These are phyloP conservation scores for Brassica carinata DNA, from an alignment of 345 rosid species.

Conservation along the genomic window DNA sequence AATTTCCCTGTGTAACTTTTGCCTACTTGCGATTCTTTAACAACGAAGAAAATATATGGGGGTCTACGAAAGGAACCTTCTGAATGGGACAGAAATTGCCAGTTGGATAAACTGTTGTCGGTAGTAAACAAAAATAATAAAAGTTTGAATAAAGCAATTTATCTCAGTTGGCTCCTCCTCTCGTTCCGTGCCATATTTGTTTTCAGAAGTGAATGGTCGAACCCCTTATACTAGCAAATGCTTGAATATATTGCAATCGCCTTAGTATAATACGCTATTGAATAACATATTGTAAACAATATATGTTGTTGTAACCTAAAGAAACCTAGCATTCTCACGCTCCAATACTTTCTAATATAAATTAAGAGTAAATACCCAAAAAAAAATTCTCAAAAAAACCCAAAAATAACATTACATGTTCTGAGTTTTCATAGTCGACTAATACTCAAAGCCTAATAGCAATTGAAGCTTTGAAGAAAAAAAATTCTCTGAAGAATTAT, in stretches of 20 bases:
- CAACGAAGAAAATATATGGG: background rate
- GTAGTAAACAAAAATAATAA: background rate
- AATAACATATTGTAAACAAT: background rate
- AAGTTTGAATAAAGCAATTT: background rate
- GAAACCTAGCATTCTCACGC: background rate
- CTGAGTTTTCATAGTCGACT: background rate
- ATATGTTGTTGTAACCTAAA: background rate
- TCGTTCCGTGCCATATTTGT: conserved; percentile 14
- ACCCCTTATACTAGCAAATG: conserved; percentile 2
- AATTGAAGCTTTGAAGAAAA: background rate
- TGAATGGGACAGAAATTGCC: conserved; percentile 33
- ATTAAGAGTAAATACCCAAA: background rate
- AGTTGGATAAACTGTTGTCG: conserved; percentile 31
- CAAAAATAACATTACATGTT: background rate
- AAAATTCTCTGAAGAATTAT: background rate
- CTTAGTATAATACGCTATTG: background rate
- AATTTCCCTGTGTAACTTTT: background rate
- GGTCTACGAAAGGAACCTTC: conserved; percentile 41
- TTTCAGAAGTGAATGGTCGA: conserved; percentile 1
- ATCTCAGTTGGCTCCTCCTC: conserved; percentile 18
- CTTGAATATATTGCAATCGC: background rate
- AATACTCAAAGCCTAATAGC: background rate
- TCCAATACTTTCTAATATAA: background rate
- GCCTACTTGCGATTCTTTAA: background rate
- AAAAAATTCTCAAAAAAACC: background rate